Conservation (phyloP, 305 asterid species). For the Striga hermonthica region DNA sequence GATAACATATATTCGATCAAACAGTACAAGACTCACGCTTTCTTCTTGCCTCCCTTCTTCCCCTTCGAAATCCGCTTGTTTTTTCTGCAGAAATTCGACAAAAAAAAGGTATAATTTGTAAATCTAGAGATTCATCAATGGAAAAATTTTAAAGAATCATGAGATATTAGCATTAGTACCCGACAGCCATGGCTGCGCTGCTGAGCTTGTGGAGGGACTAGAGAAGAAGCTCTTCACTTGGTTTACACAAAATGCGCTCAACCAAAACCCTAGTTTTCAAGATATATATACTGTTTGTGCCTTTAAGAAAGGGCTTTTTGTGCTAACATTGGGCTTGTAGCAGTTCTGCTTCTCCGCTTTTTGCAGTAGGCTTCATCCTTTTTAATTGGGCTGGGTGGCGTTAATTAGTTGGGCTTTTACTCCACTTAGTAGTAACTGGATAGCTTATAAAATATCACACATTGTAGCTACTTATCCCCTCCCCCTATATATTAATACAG, state of each 20-base stretch:
- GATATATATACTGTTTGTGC: conserved; percentile 1
- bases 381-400: too few species aligned
- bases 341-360: background rate
- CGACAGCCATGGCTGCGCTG: conserved; percentile 48
- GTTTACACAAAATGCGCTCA: conserved; percentile 11
- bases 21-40: conserved; percentile 45
- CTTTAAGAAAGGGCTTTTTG: background rate
- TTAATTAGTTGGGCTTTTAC: too few species aligned
- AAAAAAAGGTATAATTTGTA: background rate
- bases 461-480: too few species aligned
- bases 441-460: too few species aligned
- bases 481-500: too few species aligned
- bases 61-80: conserved; percentile 90
- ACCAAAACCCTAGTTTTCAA: conserved; percentile 34
- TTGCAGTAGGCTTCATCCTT: conserved; percentile 11
- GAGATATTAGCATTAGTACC: conserved; percentile 29
- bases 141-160: background rate
- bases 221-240: background rate
- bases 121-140: background rate
- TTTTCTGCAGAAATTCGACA: conserved; percentile 47
- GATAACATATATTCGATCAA: background rate
- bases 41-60: conserved; percentile 89
- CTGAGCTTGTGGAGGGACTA: conserved; percentile 8
- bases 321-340: conserved; percentile 4
- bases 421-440: too few species aligned